These are phyloP conservation scores for Silene vulgaris DNA, from an alignment of 179 eudicot genomes.

Conservation along the genomic window DNA sequence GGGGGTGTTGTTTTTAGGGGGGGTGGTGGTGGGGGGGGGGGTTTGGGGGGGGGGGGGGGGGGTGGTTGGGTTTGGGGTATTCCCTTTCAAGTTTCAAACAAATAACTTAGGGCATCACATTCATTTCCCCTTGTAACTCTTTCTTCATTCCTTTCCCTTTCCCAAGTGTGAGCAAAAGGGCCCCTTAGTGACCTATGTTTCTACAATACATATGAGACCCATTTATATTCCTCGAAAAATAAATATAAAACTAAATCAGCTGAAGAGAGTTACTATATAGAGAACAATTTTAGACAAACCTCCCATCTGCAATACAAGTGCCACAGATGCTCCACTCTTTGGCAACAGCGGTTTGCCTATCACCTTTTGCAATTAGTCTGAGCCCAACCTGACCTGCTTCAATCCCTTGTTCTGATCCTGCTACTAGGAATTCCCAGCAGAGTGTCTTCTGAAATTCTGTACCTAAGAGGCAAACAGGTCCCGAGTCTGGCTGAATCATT, in stretches of 20 bases:
- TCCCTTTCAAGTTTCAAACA: too few species aligned
- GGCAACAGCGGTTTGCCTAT: constrained; percentile 66
- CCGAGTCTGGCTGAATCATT: constrained; percentile 94
- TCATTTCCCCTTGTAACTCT: too few species aligned
- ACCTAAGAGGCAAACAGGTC: constrained; percentile 88
- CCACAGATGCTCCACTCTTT: constrained; percentile 96
- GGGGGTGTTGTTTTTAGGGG: too few species aligned
- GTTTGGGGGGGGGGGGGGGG: too few species aligned
- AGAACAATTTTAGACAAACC: constrained; percentile 40
- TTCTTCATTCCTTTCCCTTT: too few species aligned
- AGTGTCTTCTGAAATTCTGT: constrained; percentile 78
- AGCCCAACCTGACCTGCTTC: constrained; percentile 99
- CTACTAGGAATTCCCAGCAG: constrained; percentile 94
- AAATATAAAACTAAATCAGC: background rate
- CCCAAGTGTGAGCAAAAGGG: too few species aligned
- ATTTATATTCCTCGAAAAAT: background rate
- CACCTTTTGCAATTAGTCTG: constrained; percentile 76
- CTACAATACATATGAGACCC: background rate
- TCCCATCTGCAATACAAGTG: constrained; percentile 93
- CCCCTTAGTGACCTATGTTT: background rate
- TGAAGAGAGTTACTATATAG: background rate
- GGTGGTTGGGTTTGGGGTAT: too few species aligned
- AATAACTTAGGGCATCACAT: too few species aligned
- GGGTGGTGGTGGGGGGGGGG: too few species aligned
- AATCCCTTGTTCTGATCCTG: constrained; percentile 97